Evolutionary conservation across 192 early-diverging fungal species (phyloP).

Genomic region (Backusella sp.): DNA sequence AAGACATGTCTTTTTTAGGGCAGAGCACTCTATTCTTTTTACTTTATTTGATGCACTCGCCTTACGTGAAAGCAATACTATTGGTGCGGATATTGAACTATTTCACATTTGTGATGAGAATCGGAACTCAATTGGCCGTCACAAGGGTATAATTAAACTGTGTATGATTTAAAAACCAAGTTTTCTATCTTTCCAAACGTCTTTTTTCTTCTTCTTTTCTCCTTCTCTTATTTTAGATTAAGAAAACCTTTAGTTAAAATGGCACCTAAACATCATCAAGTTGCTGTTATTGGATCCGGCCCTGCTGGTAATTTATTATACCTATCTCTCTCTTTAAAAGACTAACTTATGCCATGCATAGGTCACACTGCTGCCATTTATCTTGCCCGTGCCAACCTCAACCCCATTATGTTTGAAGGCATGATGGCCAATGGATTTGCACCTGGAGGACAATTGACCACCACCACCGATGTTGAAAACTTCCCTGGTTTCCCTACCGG

Average conservation of each 20-base stretch:
- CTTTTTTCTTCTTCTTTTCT: neutral
- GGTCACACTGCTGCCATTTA: conserved; percentile 96
- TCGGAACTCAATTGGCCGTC: conserved; percentile 1
- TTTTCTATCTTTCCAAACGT: conserved; percentile 4
- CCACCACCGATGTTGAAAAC: conserved; percentile 97
- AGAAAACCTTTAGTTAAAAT: neutral
- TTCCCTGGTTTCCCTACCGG: conserved; percentile 94
- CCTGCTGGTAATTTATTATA: conserved; percentile 66
- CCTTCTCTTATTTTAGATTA: neutral
- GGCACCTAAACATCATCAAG: conserved; percentile 47
- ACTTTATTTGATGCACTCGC: neutral
- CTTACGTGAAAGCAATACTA: neutral
- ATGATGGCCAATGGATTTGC: conserved; percentile 87
- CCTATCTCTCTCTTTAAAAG: neutral
- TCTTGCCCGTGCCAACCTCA: conserved; percentile 87
- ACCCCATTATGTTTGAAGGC: conserved; percentile 93
- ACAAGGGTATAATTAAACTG: conserved; percentile 5
- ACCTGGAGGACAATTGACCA: conserved; percentile 74
- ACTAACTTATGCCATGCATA: neutral
- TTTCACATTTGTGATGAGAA: neutral
- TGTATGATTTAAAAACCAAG: neutral
- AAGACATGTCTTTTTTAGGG: neutral
- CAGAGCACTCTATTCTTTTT: neutral
- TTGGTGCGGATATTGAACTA: neutral
- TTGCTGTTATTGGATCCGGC: conserved; percentile 85